Conservation (phyloP, 139 green algal genomes). For the Closterium sp. region DNA sequence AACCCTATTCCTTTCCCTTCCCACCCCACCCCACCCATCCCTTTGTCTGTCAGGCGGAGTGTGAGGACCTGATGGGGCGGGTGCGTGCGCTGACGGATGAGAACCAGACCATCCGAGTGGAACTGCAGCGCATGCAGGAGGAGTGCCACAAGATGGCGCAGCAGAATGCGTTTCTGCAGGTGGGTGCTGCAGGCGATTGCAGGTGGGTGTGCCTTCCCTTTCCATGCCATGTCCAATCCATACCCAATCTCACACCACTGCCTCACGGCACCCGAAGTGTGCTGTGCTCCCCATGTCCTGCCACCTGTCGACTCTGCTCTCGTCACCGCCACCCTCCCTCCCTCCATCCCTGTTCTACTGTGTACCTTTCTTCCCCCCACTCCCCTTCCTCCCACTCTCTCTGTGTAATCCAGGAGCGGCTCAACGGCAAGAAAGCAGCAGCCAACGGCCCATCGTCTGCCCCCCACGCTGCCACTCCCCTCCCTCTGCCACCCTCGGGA, state of each 20-base stretch:
- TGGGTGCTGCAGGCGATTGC: too few species aligned
- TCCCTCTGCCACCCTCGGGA: neutral
- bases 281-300: too few species aligned
- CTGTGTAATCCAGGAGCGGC: neutral
- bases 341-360: neutral
- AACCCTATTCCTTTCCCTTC: too few species aligned
- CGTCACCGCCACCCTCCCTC: too few species aligned
- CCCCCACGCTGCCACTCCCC: neutral
- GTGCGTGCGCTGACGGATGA: conserved; percentile 57
- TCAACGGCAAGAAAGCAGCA: neutral
- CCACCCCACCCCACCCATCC: too few species aligned
- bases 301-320: too few species aligned
- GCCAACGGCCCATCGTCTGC: neutral
- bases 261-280: too few species aligned
- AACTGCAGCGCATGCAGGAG: conserved; percentile 40
- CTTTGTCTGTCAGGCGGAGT: conserved; percentile 68
- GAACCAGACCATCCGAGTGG: conserved; percentile 50
- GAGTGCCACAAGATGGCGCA: conserved; percentile 13
- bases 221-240: too few species aligned
- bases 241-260: too few species aligned
- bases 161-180: conserved; percentile 35
- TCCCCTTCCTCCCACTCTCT: neutral
- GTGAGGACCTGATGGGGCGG: conserved; percentile 62
- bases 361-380: neutral
- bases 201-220: too few species aligned